Base-by-base conservation (phyloP, 805 yeast genomes). In the Kockiozyma suomiensis region DNA sequence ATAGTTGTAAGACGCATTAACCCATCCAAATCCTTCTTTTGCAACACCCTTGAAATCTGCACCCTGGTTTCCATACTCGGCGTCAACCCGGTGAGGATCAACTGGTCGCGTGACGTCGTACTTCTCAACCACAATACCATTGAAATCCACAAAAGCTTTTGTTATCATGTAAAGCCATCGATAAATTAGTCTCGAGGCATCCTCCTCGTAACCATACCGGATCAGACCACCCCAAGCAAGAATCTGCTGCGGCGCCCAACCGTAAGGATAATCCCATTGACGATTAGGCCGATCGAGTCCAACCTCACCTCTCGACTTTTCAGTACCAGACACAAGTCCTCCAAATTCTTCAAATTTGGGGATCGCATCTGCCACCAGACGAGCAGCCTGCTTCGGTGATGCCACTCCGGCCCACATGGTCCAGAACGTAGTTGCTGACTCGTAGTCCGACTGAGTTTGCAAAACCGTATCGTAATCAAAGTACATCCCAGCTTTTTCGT, bases 181-280 rank as follows among this genome's bases (percentile, higher is more conserved):
- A 72, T 88, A 88, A 1, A 86, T 85, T 58, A 93, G 75, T 61
- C 98, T 76, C 57, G 85, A 79, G 1, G 93, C 85, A 17, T 82
- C 82, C 2, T 79, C 83, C 2, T 72, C 73, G 70, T 79, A 88
- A 0, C 92, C 94, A 71, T 93, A 94, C 54, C 85, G 81, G 30
- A 73, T 68, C 35, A 93, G 78, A 0, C 97, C 98, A 47, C 82
- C 82, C 99, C 99, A 93, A 0, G 96, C 93, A 56, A 93, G 73
- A 17, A 93, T 89, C 74, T 93, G 99, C 72, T 94, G 98, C 2
- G 99, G 98, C 0, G 98, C 97, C 99, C 99, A 93, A 1, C 98
- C 98, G 70, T 78, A 90, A 1, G 99, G 99, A 73, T 87, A 94
- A 73, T 93, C 99, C 99, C 99, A 93, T 75, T 93, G 99, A 73